phyloP scores from a whole-genome alignment of 2,329 filamentous ascomycete species.

The Beauveria medogensis region DNA sequence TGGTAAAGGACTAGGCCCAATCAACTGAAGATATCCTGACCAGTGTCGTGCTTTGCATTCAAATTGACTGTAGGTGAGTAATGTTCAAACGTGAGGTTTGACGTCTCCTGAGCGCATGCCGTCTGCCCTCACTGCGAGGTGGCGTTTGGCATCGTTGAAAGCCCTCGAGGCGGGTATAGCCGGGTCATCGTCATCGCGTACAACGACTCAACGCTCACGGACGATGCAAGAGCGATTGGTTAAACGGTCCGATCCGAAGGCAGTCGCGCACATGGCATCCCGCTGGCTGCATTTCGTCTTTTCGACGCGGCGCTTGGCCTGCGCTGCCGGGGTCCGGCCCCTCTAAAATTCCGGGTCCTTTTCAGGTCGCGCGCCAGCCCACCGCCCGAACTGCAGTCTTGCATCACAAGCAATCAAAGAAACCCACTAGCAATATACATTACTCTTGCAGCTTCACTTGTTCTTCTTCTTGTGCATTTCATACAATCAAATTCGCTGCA shows the following conservation, averaged over 20 bases:
- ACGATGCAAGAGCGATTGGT: not conserved
- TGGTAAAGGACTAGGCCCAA: too few species aligned
- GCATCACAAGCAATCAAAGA: constrained; percentile 7
- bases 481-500: not conserved
- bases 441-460: not conserved
- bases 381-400: constrained; percentile 14
- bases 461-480: not conserved
- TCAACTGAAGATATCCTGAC: too few species aligned
- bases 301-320: not conserved
- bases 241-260: not conserved
- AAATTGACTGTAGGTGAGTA: too few species aligned
- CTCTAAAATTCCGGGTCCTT: constrained; percentile 24
- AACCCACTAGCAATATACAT: constrained; percentile 5
- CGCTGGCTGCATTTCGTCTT: not conserved
- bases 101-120: too few species aligned
- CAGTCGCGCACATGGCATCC: not conserved
- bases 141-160: not conserved
- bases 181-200: not conserved
- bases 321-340: constrained; percentile 15
- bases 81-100: too few species aligned
- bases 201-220: not conserved
- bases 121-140: not conserved
- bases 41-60: too few species aligned
- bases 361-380: constrained; percentile 10
- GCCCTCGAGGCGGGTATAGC: not conserved